Conservation (phyloP, 2,329 filamentous ascomycete genomes). For the Aspergillus udagawae region DNA sequence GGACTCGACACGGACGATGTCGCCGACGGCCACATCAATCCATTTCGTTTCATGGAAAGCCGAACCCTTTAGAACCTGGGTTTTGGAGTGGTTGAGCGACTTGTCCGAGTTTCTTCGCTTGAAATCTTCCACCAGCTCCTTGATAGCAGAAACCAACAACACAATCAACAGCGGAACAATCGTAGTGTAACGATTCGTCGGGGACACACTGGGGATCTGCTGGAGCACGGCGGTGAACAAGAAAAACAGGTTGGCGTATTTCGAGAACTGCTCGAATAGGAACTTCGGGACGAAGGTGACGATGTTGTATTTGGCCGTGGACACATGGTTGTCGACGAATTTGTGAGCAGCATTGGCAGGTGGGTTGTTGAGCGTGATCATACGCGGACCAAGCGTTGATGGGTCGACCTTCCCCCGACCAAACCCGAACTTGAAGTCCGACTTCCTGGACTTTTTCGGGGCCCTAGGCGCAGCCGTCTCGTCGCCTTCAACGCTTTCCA, state of each 20-base stretch:
- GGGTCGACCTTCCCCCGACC: constrained; percentile 81
- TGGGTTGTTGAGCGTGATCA: constrained; percentile 95
- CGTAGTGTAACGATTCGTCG: constrained; percentile 92
- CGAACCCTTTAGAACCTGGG: constrained; percentile 76
- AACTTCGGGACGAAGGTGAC: constrained; percentile 95
- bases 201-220: constrained; percentile 91
- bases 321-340: constrained; percentile 94
- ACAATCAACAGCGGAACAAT: constrained; percentile 92
- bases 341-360: constrained; percentile 85
- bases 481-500: constrained; percentile 44
- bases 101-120: constrained; percentile 83
- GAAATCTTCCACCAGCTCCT: constrained; percentile 91
- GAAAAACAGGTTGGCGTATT: constrained; percentile 99
- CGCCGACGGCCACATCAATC: constrained; percentile 89
- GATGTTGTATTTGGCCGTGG: constrained; percentile 94
- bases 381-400: constrained; percentile 81
- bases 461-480: constrained; percentile 41
- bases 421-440: constrained; percentile 90
- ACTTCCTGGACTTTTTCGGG: constrained; percentile 61
- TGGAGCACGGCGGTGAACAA: constrained; percentile 92
- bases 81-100: constrained; percentile 81
- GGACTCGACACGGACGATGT: constrained; percentile 88
- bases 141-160: constrained; percentile 87
- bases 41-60: constrained; percentile 83
- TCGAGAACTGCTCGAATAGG: constrained; percentile 96